Percentiles rank a stretch among this genome's conserved stretches.
phyloP scores from a whole-genome alignment of 192 early-diverging fungal genomes.

The Mortierella claussenii region DNA sequence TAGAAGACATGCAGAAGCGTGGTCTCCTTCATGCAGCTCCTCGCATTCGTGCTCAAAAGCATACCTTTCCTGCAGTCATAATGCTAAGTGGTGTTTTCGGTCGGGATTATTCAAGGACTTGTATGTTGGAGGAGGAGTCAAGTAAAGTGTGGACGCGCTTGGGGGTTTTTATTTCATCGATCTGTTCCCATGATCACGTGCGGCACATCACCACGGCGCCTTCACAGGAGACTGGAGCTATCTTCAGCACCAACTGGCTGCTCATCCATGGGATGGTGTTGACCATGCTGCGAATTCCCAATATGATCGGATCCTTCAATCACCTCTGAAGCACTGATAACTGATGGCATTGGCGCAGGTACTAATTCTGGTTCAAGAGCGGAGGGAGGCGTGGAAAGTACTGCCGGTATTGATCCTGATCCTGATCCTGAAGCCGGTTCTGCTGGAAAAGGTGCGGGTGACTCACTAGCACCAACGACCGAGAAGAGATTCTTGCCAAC shows the following conservation, averaged over 20 bases:
- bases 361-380: background rate
- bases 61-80: conserved; percentile 54
- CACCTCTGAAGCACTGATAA: background rate
- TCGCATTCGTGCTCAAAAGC: no score
- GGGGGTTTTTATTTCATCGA: no score
- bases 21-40: no score
- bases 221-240: no score
- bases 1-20: no score
- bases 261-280: no score
- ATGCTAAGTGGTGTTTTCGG: background rate
- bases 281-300: background rate
- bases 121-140: background rate
- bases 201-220: no score
- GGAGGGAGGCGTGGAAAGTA: no score
- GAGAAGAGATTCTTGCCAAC: conserved; percentile 48
- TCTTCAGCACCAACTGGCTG: no score
- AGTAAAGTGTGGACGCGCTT: background rate
- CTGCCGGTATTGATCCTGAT: background rate
- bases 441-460: background rate
- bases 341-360: background rate
- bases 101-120: no score
- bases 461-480: conserved; percentile 5
- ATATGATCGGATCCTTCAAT: conserved; percentile 4
- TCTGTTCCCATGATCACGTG: no score
- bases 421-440: background rate